Percentiles rank a stretch among this genome's conserved stretches.
phyloP scores from a whole-genome alignment of 805 yeast genomes.

The Starmera pachycereana region DNA sequence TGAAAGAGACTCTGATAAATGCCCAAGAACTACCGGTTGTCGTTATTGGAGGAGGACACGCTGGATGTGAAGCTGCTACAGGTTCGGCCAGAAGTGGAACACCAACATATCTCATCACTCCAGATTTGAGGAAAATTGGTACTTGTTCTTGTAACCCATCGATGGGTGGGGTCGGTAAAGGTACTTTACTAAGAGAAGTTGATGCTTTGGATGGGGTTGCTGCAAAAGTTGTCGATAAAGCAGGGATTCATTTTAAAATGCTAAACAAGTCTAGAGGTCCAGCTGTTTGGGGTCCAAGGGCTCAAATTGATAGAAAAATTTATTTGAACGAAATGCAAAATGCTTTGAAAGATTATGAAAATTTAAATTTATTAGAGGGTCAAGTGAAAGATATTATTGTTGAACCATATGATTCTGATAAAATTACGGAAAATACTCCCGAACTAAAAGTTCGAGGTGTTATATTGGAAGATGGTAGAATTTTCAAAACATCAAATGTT shows the following conservation, averaged over 20 bases:
- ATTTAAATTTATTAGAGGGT: conserved; percentile 50
- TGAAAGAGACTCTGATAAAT: too few relatives aligned
- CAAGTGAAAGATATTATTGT: conserved; percentile 80
- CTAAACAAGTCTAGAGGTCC: conserved; percentile 83
- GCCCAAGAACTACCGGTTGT: conserved; percentile 46
- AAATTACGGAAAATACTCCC: conserved; percentile 1
- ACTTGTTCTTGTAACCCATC: conserved; percentile 96
- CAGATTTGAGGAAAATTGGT: conserved; percentile 66
- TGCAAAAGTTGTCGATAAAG: conserved; percentile 75
- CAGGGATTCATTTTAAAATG: conserved; percentile 87
- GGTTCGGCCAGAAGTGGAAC: conserved; percentile 85
- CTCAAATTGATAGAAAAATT: conserved; percentile 83
- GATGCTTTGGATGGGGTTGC: conserved; percentile 96
- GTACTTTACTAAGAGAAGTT: conserved; percentile 82
- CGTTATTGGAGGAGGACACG: conserved; percentile 97
- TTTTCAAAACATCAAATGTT: conserved; percentile 54
- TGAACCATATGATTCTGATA: conserved; percentile 21
- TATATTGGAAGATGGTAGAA: conserved; percentile 53
- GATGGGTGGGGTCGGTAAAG: conserved; percentile 98
- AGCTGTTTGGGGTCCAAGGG: conserved; percentile 98
- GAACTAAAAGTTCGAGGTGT: conserved; percentile 51
- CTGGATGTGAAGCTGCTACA: conserved; percentile 96
- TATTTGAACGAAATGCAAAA: conserved; percentile 75
- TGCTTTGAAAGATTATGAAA: conserved; percentile 42
- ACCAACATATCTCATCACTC: conserved; percentile 65